Evolutionary conservation across 2,329 filamentous ascomycete species (phyloP), one percentile per base, ranked within the genome.

Genomic region (Colletotrichum sublineola): DNA sequence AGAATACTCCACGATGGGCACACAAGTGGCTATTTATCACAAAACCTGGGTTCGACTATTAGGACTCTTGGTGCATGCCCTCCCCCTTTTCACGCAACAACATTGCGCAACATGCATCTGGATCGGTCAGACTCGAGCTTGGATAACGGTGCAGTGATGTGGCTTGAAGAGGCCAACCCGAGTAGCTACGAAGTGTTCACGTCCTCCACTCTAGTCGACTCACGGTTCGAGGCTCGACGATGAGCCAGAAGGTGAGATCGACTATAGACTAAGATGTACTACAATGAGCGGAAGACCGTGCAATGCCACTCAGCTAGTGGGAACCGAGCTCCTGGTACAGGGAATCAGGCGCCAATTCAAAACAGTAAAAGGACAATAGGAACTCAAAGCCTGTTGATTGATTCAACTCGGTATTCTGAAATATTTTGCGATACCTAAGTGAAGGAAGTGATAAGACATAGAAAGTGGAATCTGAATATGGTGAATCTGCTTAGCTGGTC

Each of bases 21-120:
- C 4, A 60, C 18, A 14, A 62, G 14, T 15, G 7, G 2, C 53
- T 42, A 63, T 60, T 48, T 71, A 71, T 68, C 53, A 18, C 2
- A 15, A 20, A 36, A 24, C 18, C n/a, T 36, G 20, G 29, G 11
- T 11, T 44, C 48, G 5, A 14, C 33, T 24, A 24, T 2, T 3
- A 6, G 20, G 33, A 7, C 20, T 57, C 9, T 15, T 4, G 4
- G 20, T 33, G 15, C 4, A 36, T 55, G 31, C 7, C 7, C n/a
- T 36, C 11, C 31, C 20, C 18, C 33, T 33, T 36, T 18, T 24
- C 18, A 14, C 5, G 31, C 33, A 9, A 57, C 12, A 6, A 57
- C 2, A 20, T 24, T 20, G n/a, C 2, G 33, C 36, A 11, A 14
- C 14, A 20, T 38, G 33, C 53, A 57, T 57, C 33, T 40, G 33